Conservation (phyloP, 2,329 filamentous ascomycete genomes). For the Cryphonectria naterciae region DNA sequence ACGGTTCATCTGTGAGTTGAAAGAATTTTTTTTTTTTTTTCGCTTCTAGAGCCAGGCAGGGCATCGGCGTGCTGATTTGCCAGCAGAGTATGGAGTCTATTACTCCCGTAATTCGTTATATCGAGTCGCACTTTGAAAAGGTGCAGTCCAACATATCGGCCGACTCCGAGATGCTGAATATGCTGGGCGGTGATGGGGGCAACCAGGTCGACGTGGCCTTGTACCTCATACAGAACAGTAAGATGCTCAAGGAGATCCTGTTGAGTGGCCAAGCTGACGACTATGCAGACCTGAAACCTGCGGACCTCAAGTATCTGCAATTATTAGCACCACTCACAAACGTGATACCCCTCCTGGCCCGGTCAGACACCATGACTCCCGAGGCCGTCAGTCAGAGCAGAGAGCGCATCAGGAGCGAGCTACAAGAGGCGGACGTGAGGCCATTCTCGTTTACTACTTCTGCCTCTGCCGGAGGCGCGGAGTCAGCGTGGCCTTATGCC, state of each 20-base stretch:
- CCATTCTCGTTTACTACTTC: conserved; percentile 68
- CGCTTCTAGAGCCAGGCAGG: not conserved
- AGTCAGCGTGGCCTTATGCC: conserved; percentile 63
- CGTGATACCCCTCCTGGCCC: conserved; percentile 80
- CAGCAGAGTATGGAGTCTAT: conserved; percentile 58
- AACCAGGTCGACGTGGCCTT: conserved; percentile 83
- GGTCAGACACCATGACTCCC: conserved; percentile 69
- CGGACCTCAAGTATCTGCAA: conserved; percentile 73
- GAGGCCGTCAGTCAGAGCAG: conserved; percentile 65
- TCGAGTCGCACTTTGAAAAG: conserved; percentile 70
- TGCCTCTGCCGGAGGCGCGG: conserved; percentile 32
- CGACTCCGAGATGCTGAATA: conserved; percentile 73
- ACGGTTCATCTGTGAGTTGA: conserved; percentile 54
- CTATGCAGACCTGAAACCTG: conserved; percentile 57
- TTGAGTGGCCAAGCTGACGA: conserved; percentile 8
- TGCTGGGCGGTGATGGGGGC: conserved; percentile 82
- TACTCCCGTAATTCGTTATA: conserved; percentile 68
- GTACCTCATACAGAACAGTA: conserved; percentile 78
- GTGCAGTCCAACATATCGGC: conserved; percentile 66
- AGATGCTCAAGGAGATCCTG: conserved; percentile 33
- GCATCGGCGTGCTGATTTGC: conserved; percentile 21
- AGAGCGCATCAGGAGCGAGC: conserved; percentile 57
- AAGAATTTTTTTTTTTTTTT: not conserved
- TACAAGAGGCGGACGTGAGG: conserved; percentile 61
- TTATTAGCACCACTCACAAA: conserved; percentile 76